phyloP scores from a whole-genome alignment of 305 asterid species.

The Fraxinus velutina region DNA sequence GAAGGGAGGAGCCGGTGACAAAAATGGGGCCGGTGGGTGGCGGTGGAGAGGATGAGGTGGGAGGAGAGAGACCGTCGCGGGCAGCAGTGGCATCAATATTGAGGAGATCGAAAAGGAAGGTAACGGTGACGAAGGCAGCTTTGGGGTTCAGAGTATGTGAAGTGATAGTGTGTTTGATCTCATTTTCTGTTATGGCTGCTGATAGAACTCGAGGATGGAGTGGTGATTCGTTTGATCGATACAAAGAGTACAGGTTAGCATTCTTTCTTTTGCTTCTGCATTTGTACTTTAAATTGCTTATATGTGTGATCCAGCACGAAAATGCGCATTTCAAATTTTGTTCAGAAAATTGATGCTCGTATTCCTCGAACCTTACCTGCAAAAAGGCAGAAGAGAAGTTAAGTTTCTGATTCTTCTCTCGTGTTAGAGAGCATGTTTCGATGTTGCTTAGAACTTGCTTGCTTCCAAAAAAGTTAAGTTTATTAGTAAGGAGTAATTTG shows the following conservation, averaged over 20 bases:
- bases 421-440: neutral
- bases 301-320: neutral
- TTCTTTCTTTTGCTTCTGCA: neutral
- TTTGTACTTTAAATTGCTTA: neutral
- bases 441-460: neutral
- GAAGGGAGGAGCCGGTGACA: conserved; percentile 21
- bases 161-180: conserved; percentile 48
- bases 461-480: neutral
- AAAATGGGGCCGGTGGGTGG: conserved; percentile 10
- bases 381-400: neutral
- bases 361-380: neutral
- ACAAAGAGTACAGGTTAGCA: conserved; percentile 65
- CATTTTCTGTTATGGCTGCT: conserved; percentile 71
- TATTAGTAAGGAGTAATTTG: neutral
- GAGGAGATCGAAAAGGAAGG: conserved; percentile 46
- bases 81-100: conserved; percentile 32
- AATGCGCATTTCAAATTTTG: neutral
- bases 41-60: conserved; percentile 14
- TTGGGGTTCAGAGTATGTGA: conserved; percentile 69
- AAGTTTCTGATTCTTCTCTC: neutral
- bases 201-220: conserved; percentile 88
- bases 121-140: conserved; percentile 38
- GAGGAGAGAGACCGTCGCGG: conserved; percentile 27
- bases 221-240: conserved; percentile 87
- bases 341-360: neutral